These are phyloP conservation scores for Epichloe amarillans DNA, from an alignment of 2,329 filamentous ascomycete genomes.

Conservation along the genomic window DNA sequence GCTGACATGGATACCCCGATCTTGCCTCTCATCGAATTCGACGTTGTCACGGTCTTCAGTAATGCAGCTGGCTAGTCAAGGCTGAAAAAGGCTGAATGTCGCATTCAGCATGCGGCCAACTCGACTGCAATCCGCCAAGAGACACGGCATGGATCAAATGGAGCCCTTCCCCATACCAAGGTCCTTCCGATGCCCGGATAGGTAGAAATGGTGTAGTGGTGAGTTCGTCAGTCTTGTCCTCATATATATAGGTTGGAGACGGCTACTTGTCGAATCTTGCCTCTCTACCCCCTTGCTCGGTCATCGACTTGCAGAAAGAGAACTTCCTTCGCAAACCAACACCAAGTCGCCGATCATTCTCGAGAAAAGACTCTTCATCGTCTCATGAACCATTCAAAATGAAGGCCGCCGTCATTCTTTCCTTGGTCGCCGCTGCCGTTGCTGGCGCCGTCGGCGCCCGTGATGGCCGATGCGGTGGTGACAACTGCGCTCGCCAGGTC, in stretches of 20 bases:
- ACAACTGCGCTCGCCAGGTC: conserved; percentile 34
- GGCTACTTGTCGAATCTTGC: neutral
- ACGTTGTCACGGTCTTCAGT: neutral
- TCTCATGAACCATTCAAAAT: conserved; percentile 18
- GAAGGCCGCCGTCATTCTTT: conserved; percentile 27
- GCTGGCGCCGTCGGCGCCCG: conserved; percentile 23
- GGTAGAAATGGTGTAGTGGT: neutral
- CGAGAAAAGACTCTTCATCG: neutral
- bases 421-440: conserved; percentile 23
- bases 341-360: conserved; percentile 1
- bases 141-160: neutral
- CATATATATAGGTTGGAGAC: conserved; percentile 1
- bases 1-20: neutral
- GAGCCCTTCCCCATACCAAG: neutral
- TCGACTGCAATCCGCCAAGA: conserved; percentile 5
- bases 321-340: neutral
- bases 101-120: neutral
- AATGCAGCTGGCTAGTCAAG: neutral
- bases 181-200: no score
- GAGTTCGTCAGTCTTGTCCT: neutral
- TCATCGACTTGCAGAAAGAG: conserved; percentile 1
- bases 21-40: neutral
- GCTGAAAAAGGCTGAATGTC: neutral
- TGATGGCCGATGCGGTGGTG: conserved; percentile 21
- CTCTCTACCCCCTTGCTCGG: neutral